Base-by-base conservation (phyloP, 371 early-diverging fungal genomes). In the Lichtheimia ramosa region DNA sequence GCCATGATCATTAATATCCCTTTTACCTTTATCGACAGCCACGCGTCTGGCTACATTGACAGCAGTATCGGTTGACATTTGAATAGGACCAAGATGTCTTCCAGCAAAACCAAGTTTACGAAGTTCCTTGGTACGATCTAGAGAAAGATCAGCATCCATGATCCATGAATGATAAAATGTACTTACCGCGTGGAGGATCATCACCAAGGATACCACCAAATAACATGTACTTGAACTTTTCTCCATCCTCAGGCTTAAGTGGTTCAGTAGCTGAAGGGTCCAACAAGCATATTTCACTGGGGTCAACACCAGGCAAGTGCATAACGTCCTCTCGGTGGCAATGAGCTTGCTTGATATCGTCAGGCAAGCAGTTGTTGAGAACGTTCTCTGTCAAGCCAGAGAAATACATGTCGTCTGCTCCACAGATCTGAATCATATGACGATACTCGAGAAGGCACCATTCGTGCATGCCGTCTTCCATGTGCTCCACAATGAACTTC, bases 201-300 rank as follows among this genome's bases (percentile, higher is more conserved):
- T 81, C 86, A 49, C 89, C 88, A 51, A 92, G 69, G 59, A 92
- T 92, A 40, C 93, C 93, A 18, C 93, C 93, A 81, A 92, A 92
- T 63, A 92, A 70, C 58, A 90, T 83, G 69, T 83, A 90, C 27
- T 89, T 86, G 61, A 81, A 92, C 14, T 67, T 71, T 16, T 83
- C 82, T 16, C 76, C 90, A 68, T 92, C 93, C 53, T 80, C 85
- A 23, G 91, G 91, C 28, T 70, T 51, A 43, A 92, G 75, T 25
- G 79, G 79, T 48, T 79, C 59, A 5, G 74, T 73, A 5, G 86
- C 84, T 12, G 83, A 63, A 39, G 91, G 91, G 68, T 92, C 91
- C 43, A 91, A 71, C n/a, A 92, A 74, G 58, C 91, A 84, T n/a
- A 90, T 81, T 48, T 86, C 82, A 34, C 77, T 78, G 21, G 73